Conservation (phyloP, 306 rosid species). For the Cicer cuneatum region DNA sequence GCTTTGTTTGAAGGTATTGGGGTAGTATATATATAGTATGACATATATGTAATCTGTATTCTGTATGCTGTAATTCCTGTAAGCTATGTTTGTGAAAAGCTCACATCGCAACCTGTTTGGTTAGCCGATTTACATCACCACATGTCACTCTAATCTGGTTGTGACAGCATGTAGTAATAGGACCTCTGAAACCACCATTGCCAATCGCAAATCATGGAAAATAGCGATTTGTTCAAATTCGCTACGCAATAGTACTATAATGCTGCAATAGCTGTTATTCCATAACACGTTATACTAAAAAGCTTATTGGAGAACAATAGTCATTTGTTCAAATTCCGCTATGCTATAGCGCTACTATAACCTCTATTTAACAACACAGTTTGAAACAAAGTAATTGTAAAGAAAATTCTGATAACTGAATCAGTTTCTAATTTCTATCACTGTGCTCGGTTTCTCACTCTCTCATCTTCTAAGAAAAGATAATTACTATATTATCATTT, state of each 20-base stretch:
- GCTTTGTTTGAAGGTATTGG: background rate
- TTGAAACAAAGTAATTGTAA: conserved; percentile 1
- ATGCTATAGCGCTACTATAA: too few relatives aligned
- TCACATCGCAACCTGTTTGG: background rate
- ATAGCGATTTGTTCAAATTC: too few relatives aligned
- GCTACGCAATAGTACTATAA: too few relatives aligned
- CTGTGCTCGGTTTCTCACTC: background rate
- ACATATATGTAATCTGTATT: conserved; percentile 5
- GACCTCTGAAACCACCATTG: background rate
- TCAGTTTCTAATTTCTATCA: background rate
- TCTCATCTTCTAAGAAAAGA: background rate
- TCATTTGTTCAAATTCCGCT: too few relatives aligned
- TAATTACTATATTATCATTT: background rate
- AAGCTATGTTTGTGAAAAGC: background rate
- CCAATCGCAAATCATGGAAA: too few relatives aligned
- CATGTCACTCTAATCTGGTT: conserved; percentile 5
- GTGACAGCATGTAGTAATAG: background rate
- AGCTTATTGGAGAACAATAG: too few relatives aligned
- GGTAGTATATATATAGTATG: background rate
- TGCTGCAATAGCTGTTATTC: too few relatives aligned
- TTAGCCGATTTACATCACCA: background rate
- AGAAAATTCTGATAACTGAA: background rate
- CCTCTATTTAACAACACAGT: too few relatives aligned
- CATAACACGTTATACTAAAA: too few relatives aligned
- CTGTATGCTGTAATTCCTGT: background rate